A percentile compares a stretch with the other conserved stretches of the same genome.
phyloP scores from a whole-genome alignment of 306 rosid species.

The Glycyrrhiza uralensis region DNA sequence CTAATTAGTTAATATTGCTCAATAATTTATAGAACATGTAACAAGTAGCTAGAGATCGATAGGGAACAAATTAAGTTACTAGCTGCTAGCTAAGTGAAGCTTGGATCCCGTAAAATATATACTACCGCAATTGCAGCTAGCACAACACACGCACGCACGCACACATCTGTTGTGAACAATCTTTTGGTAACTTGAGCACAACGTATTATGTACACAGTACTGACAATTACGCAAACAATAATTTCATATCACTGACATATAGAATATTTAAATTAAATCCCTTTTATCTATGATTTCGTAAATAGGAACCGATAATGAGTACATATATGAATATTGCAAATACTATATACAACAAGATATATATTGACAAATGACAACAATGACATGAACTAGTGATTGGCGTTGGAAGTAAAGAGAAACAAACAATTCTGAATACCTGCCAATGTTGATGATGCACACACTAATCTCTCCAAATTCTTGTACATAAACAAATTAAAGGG shows the following conservation, averaged over 20 bases:
- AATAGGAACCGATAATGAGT: no score
- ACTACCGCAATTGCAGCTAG: constrained; percentile 12
- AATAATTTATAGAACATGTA: background rate
- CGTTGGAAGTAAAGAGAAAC: background rate
- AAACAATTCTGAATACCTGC: constrained; percentile 13
- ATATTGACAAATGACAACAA: no score
- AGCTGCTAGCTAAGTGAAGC: constrained; percentile 12
- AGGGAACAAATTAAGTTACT: constrained; percentile 10
- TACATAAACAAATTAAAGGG: no score
- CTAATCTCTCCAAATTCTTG: constrained; percentile 52
- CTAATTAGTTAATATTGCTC: background rate
- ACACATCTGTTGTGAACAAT: background rate
- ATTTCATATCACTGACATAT: background rate
- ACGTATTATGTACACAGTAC: background rate
- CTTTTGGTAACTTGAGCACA: background rate
- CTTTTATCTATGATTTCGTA: no score
- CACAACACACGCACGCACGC: constrained; percentile 7
- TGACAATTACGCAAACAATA: background rate
- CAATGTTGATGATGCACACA: constrained; percentile 8
- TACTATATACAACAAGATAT: no score
- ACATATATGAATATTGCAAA: no score
- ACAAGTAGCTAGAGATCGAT: background rate
- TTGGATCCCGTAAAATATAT: constrained; percentile 42
- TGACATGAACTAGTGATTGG: constrained; percentile 5
- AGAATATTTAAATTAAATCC: no score